These are phyloP conservation scores for Eimeria sp. DNA, from an alignment of 169 alveolate species.

Conservation along the genomic window DNA sequence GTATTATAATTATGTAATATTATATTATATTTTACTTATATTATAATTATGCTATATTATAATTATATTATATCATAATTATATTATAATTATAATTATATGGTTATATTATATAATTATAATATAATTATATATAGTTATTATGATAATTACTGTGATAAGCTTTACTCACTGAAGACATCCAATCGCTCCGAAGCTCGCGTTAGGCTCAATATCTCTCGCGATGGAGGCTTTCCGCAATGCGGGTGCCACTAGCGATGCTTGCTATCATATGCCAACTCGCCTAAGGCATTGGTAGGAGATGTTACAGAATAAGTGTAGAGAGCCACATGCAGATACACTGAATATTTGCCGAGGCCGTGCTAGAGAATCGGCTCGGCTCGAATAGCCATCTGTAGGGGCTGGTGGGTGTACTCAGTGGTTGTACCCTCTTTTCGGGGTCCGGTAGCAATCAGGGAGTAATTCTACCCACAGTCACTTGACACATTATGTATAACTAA, in stretches of 20 bases:
- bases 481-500: neutral
- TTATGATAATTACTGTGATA: neutral
- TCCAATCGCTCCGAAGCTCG: neutral
- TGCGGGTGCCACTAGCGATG: neutral
- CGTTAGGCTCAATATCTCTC: neutral
- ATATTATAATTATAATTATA: no score
- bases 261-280: neutral
- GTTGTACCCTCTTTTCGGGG: neutral
- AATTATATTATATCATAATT: no score
- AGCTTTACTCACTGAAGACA: neutral
- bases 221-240: neutral
- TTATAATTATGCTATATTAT: no score
- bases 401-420: conserved; percentile 44
- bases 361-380: neutral
- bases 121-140: no score
- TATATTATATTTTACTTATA: no score
- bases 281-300: neutral
- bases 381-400: conserved; percentile 36
- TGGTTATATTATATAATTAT: no score
- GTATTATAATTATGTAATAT: no score
- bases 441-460: neutral
- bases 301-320: neutral
- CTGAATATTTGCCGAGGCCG: neutral
- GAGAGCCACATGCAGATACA: neutral
- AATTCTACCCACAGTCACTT: neutral